phyloP scores from a whole-genome alignment of 352 stramenopile genomes.

The Pythium apleroticum region DNA sequence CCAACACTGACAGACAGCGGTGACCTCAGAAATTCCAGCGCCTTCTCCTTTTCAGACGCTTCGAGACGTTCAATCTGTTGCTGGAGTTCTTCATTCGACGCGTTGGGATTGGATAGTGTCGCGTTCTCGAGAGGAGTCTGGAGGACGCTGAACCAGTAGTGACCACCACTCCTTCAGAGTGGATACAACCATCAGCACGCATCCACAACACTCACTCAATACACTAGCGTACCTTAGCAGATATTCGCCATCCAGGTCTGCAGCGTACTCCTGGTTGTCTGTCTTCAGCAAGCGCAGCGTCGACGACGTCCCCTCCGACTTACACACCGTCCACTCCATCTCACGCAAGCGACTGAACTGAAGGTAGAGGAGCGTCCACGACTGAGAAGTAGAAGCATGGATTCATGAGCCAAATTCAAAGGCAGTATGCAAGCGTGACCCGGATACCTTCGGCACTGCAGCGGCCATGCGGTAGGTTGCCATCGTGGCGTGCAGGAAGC shows the following conservation, averaged over 20 bases:
- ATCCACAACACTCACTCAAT: not conserved
- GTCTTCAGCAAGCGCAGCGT: conserved; percentile 59
- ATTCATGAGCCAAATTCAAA: not conserved
- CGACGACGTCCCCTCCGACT: conserved; percentile 44
- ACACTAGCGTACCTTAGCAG: conserved; percentile 35
- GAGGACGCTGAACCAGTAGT: conserved; percentile 76
- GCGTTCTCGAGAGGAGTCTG: conserved; percentile 30
- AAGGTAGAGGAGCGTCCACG: conserved; percentile 61
- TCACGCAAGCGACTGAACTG: conserved; percentile 38
- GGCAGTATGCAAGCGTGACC: too few relatives aligned
- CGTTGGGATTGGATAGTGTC: not conserved
- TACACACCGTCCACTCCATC: conserved; percentile 47
- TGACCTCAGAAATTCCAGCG: conserved; percentile 43
- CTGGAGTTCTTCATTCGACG: conserved; percentile 4
- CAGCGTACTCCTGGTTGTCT: conserved; percentile 69
- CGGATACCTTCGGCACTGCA: conserved; percentile 39
- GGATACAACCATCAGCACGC: not conserved
- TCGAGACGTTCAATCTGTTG: not conserved
- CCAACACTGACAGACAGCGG: conserved; percentile 38
- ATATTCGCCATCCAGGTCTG: conserved; percentile 38
- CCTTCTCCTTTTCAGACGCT: conserved; percentile 10
- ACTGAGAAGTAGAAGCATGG: conserved; percentile 24
- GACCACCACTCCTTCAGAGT: conserved; percentile 49
- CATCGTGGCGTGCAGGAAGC: conserved; percentile 59
- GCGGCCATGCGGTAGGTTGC: conserved; percentile 62